Base-by-base conservation (phyloP, 108 stramenopile species). In the Cyclostephanos tholiformis region DNA sequence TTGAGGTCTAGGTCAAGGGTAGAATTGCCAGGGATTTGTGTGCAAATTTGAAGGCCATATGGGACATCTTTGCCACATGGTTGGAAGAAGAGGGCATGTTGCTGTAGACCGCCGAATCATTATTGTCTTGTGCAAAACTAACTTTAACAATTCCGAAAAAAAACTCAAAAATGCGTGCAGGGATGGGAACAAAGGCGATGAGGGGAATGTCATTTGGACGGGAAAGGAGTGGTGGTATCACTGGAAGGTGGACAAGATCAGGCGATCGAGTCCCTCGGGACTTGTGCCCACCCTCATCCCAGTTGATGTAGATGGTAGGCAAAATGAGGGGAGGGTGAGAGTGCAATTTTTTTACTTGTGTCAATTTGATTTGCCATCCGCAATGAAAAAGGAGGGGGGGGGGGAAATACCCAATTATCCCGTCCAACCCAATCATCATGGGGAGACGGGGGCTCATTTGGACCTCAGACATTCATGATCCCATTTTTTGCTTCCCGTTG, bases 141-240 rank as follows among this genome's bases (percentile, higher is more conserved):
- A n/a, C n/a, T n/a, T n/a, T n/a, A n/a, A n/a, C n/a, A n/a, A n/a
- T n/a, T n/a, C n/a, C n/a, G n/a, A n/a, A n/a, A n/a, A n/a, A n/a
- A 4, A 3, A 46, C 52, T 19, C 52, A 8, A 5, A 20, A 2
- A 67, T 11, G 19, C 14, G 2, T 16, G 13, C 22, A 73, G 57
- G 94, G 94, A 30, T 95, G 94, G 94, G 89, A 94, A 64, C 87
- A 88, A 74, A 74, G 87, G 74, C 10, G 88, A 92, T 63, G 77
- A 88, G 17, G 79, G 88, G 0, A 87, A 88, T 65, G 87, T 90
- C 0, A 89, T 89, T 9, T 85, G 86, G 10, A 82, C 85, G 0
- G 88, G 91, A n/a, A 77, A 90, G 16, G 94, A 95, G 52, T 95
- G 91, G 91, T 92, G 87, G 84, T 95, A 95, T 75, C 94, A 95